Evolutionary conservation across 106 monocot genomes (phyloP), one percentile per base, ranked within the genome.

Genomic region (Dendrobium nobile): DNA sequence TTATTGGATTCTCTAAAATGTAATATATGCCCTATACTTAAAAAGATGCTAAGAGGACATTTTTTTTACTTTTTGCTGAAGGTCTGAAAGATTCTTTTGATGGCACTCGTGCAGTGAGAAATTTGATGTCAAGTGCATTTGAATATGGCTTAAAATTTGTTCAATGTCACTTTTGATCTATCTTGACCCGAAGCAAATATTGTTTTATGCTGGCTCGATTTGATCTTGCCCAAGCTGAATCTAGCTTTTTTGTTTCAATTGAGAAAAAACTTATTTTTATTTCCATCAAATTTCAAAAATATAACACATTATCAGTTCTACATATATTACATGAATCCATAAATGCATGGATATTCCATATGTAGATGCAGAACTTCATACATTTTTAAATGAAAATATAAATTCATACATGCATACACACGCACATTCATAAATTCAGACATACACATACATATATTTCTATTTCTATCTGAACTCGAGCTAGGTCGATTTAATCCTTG

Each of bases 241-340:
- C 68, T 70, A 70, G 33, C 33, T 70, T 31, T 11, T 70, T 70
- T 27, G 22, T 33, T 54, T 61, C 61, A n/a, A 61, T 33, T 70
- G 68, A 70, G 11, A 33, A 9, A 33, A 33, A n/a, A 2, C 16
- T 15, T 13, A 15, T 37, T 33, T 24, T 70, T 15, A 31, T 70
- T 70, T 67, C 33, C 16, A 70, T 70, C 15, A 4, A 11, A 33
- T 70, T 70, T 70, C 3, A 70, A 33, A 33, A 27, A 27, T 31
- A 13, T 13, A 31, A n/a, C 0, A 5, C 33, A 70, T 70, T 31
- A 31, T 37, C 11, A 33, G 11, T 33, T 33, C 31, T 70, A 70
- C 68, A 70, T 64, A 64, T n/a, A 37, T 31, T 70, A 9, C 68
- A 70, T 70, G 22, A 70, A 33, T 70, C 15, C 64, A 64, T 64